Evolutionary conservation across 176 grass and related monocot genomes (phyloP).

Genomic region (Echinochloa phyllopogon): DNA sequence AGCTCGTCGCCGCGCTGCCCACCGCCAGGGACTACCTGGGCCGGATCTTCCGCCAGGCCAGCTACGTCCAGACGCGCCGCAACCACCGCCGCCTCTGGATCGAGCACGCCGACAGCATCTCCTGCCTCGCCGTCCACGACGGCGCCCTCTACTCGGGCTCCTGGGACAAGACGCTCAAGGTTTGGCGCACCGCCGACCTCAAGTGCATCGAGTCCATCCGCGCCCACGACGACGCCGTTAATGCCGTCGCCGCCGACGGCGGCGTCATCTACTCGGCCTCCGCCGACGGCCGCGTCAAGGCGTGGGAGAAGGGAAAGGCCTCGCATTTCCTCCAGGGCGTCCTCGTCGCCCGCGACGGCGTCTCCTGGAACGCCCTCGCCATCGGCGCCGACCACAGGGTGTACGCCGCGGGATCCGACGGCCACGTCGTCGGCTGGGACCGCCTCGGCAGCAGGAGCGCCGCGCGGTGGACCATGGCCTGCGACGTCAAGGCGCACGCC

Average conservation of each 20-base stretch:
- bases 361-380: constrained; percentile 75
- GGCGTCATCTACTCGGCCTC: constrained; percentile 72
- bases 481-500: constrained; percentile 70
- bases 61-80: constrained; percentile 72
- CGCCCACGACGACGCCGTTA: constrained; percentile 96
- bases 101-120: constrained; percentile 97
- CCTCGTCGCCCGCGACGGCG: constrained; percentile 57
- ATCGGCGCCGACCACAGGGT: constrained; percentile 40
- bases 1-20: constrained; percentile 75
- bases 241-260: constrained; percentile 50
- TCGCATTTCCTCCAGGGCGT: constrained; percentile 58
- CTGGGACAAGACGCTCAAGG: constrained; percentile 94
- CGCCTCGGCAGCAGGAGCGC: constrained; percentile 32
- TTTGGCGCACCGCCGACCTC: constrained; percentile 80
- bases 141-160: constrained; percentile 75
- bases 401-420: constrained; percentile 77
- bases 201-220: constrained; percentile 87
- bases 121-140: constrained; percentile 85
- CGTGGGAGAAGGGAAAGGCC: constrained; percentile 61
- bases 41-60: constrained; percentile 65
- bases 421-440: constrained; percentile 65
- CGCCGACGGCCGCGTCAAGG: constrained; percentile 88
- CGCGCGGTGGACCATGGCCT: constrained; percentile 57
- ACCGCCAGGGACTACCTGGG: constrained; percentile 80
- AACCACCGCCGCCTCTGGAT: constrained; percentile 76